Percentiles rank a stretch among this genome's conserved stretches.
Evolutionary conservation across 305 asterid species (phyloP).

Genomic region (Fraxinus angustifolia): DNA sequence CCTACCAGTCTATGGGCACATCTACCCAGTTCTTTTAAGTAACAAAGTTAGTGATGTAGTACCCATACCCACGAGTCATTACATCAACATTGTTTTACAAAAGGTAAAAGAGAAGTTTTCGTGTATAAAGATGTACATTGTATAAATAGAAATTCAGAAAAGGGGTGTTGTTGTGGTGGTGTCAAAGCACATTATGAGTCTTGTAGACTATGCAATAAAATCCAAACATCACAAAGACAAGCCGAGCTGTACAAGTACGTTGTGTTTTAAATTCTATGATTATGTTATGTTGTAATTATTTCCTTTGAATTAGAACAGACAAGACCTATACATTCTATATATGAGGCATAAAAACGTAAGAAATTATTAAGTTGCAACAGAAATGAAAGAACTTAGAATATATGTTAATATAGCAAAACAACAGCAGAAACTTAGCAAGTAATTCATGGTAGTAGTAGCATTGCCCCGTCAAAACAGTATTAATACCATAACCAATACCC

Average conservation of each 20-base stretch:
- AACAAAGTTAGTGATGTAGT: not conserved
- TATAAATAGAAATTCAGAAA: not conserved
- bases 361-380: not conserved
- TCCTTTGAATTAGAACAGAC: not conserved
- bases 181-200: not conserved
- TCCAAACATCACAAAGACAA: not conserved
- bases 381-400: not conserved
- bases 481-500: not conserved
- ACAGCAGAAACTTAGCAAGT: not conserved
- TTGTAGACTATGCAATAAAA: not conserved
- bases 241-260: not conserved
- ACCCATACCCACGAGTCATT: not conserved
- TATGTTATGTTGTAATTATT: not conserved
- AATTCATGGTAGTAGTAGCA: not conserved
- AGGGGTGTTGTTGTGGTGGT: not conserved
- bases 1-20: not conserved
- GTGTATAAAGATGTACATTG: not conserved
- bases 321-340: not conserved
- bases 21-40: not conserved
- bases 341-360: not conserved
- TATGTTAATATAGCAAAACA: not conserved
- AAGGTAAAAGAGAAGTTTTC: not conserved
- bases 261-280: not conserved
- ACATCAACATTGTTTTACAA: not conserved
- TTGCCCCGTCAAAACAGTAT: not conserved